Evolutionary conservation across 768 basidiomycete genomes (phyloP), one percentile per base, ranked within the genome.

Genomic region (Lentinus brumalis): DNA sequence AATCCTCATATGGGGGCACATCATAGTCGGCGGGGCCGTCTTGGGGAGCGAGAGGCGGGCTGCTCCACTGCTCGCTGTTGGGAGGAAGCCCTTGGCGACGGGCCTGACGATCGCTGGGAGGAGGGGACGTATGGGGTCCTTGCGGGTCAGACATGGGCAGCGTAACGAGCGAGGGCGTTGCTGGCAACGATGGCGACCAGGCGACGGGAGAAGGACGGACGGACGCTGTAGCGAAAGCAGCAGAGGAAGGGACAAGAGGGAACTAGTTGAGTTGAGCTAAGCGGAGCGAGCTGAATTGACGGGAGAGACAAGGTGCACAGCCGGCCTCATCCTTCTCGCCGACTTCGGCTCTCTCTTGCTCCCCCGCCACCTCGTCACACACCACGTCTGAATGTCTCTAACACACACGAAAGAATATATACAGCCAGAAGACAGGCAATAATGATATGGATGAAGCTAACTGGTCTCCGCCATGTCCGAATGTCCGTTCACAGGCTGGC

Each of bases 131-230:
- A 39, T 47, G 49, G 30, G 53, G 50, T 16, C 39, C 62, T 59
- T 57, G 60, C n/a, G 58, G 31, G 39, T 66, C 66, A 21, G 62
- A 53, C 66, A 66, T 66, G 57, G 40, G 26, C 51, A 50, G 38
- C 39, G 56, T 12, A 30, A 18, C 16, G 21, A 26, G 10, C 45
- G 12, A 1, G 14, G 46, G 29, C 21, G 46, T 26, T 9, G 46
- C 46, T 26, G 26, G 35, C 35, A 49, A 21, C 12, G 15, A 16
- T 16, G n/a, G 8, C n/a, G 21, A 16, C 14, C 15, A 32, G 21
- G 38, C 18, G 32, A 38, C 16, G 50, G 12, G 9, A 42, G 38
- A 15, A n/a, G 26, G 41, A 45, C 50, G 15, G 39, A 35, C 26
- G 49, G 38, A 21, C n/a, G 49, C 45, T 15, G 49, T 15, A 14